A percentile compares a stretch with the other conserved stretches of the same genome.
These are phyloP conservation scores for Yamadazyma taylorii DNA, from an alignment of 1,139 yeast species.

Conservation along the genomic window DNA sequence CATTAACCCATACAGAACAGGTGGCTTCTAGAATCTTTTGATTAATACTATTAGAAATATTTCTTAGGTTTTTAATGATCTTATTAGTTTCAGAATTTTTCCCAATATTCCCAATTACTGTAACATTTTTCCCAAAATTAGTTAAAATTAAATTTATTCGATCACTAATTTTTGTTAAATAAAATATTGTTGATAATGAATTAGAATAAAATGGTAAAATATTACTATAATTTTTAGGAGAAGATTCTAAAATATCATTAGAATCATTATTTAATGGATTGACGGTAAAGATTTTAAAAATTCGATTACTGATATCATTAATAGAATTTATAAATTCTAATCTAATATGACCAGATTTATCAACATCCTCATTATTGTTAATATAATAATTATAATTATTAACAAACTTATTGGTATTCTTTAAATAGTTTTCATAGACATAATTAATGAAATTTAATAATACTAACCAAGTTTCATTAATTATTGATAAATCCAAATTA, in stretches of 20 bases:
- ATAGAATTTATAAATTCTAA: constrained; percentile 28
- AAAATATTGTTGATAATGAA: constrained; percentile 42
- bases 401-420: constrained; percentile 34
- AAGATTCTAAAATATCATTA: constrained; percentile 35
- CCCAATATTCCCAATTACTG: constrained; percentile 34
- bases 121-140: constrained; percentile 33
- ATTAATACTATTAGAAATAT: constrained; percentile 32
- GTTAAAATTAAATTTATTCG: constrained; percentile 34
- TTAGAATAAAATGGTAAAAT: constrained; percentile 45
- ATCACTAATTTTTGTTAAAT: constrained; percentile 32
- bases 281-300: constrained; percentile 34
- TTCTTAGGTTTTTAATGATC: constrained; percentile 35
- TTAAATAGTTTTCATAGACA: constrained; percentile 32
- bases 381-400: constrained; percentile 40
- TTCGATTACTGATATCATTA: constrained; percentile 25
- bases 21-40: constrained; percentile 45
- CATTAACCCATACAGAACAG: constrained; percentile 50
- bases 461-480: constrained; percentile 49
- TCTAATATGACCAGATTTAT: constrained; percentile 30
- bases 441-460: constrained; percentile 38
- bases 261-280: constrained; percentile 19
- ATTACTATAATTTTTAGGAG: constrained; percentile 36
- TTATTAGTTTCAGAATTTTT: constrained; percentile 39
- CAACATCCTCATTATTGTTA: constrained; percentile 25
- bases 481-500: constrained; percentile 42